Base-by-base conservation (phyloP, 345 rosid genomes). In the Acer yangbiense region DNA sequence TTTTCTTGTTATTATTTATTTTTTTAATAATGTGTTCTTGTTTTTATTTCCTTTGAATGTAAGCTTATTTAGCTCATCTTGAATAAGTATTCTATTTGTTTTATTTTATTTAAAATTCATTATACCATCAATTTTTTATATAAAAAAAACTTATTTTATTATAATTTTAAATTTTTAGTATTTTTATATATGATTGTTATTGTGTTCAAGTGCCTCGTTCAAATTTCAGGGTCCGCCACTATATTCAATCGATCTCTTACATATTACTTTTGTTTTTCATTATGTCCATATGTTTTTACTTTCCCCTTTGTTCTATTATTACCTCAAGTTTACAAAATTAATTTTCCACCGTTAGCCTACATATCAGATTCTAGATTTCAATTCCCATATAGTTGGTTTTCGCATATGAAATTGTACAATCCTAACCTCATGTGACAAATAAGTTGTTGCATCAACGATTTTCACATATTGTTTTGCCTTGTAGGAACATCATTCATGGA, bases 401-500 rank as follows among this genome's bases (percentile, higher is more conserved):
- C 41, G 21, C 69, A 48, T 48, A 1, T 9, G 54, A 29, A 29
- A 29, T 29, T 29, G 32, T 29, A 29, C 32, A 3, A 29, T 29
- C 32, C 32, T 1, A 41, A 3, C 54, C 54, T 48, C 54, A 9
- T 11, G 54, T 48, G 54, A 48, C 54, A 48, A 12, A 9, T 12
- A 48, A 0, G 54, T 9, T 9, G 18, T 50, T 50, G 55, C 55
- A 10, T 27, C 27, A 43, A 50, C 62, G 13, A 20, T 4, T 48
- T 21, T 21, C 7, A 12, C 48, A 3, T 9, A 43, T 77, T 69
- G 11, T 67, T 64, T 44, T 55, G 25, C n/a, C 16, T 2, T 82
- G 87, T 69, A 96, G 98, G 85, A 96, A 96, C 75, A 93, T 96
- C 82, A 93, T 96, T 64, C 99, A 96, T 52, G 99, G 99, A 74